These are phyloP conservation scores for Fusarium metavorans DNA, from an alignment of 2,329 filamentous ascomycete genomes.

Conservation along the genomic window DNA sequence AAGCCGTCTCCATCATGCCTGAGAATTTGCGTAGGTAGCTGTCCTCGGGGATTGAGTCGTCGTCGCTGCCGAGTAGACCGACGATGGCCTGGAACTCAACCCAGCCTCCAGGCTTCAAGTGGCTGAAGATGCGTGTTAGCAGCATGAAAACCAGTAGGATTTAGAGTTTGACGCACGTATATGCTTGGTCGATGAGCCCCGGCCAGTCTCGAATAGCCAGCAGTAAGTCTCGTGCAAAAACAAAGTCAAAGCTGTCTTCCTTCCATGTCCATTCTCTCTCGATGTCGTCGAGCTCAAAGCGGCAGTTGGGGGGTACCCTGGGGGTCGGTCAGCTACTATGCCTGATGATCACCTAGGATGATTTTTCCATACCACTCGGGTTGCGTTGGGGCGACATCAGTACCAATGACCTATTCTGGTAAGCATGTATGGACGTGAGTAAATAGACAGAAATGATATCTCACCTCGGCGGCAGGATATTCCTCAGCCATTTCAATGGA, in stretches of 20 bases:
- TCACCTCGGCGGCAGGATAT: conserved; percentile 29
- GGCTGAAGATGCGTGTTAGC: conserved; percentile 9
- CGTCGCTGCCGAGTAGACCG: conserved; percentile 37
- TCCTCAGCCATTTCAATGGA: conserved; percentile 54
- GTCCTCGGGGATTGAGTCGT: conserved; percentile 37
- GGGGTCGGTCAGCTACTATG: background rate
- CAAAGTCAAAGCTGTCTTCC: conserved; percentile 49
- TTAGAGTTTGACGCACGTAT: conserved; percentile 41
- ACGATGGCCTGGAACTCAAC: conserved; percentile 41
- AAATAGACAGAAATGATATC: background rate
- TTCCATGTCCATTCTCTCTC: conserved; percentile 54
- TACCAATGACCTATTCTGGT: conserved; percentile 32
- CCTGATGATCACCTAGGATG: background rate
- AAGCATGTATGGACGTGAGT: background rate
- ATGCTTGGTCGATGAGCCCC: conserved; percentile 49
- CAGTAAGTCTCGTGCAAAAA: conserved; percentile 48
- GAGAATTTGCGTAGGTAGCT: conserved; percentile 43
- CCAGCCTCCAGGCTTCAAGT: conserved; percentile 31
- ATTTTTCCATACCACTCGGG: conserved; percentile 27
- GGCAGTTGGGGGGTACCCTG: conserved; percentile 53
- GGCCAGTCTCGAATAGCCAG: conserved; percentile 48
- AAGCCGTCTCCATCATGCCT: conserved; percentile 45
- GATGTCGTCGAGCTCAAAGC: conserved; percentile 53
- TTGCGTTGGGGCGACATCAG: conserved; percentile 38
- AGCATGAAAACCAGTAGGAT: background rate